phyloP scores from a whole-genome alignment of 1,284 basidiomycete genomes.

The Heterobasidion parviporum region DNA sequence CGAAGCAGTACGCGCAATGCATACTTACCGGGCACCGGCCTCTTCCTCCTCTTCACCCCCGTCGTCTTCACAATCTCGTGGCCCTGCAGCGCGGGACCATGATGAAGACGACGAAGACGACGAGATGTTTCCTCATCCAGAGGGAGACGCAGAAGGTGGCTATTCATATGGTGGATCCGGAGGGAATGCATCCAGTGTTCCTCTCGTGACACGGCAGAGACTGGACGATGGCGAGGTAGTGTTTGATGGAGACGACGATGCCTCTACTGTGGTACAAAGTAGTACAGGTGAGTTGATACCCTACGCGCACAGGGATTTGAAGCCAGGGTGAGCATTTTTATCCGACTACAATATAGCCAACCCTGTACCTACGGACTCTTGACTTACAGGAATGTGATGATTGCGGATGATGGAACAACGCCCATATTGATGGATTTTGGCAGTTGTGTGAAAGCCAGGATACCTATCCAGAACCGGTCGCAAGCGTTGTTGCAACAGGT shows the following conservation, averaged over 20 bases:
- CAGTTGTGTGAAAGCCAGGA: slow-evolving; percentile 74
- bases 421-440: slow-evolving; percentile 99
- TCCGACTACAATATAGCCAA: neutral
- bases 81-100: neutral
- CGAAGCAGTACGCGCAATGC: slow-evolving; percentile 90
- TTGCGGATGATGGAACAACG: slow-evolving; percentile 78
- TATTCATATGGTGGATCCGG: slow-evolving; percentile 52
- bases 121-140: slow-evolving; percentile 61
- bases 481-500: slow-evolving; percentile 85
- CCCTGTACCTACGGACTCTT: neutral
- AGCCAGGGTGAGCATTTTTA: slow-evolving; percentile 70
- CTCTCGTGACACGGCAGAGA: slow-evolving; percentile 43
- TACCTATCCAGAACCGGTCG: slow-evolving; percentile 72
- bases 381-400: slow-evolving; percentile 81
- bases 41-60: slow-evolving; percentile 21
- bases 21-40: slow-evolving; percentile 60
- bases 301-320: slow-evolving; percentile 95
- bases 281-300: slow-evolving; percentile 54
- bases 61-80: slow-evolving; percentile 16
- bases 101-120: slow-evolving; percentile 50
- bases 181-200: slow-evolving; percentile 29
- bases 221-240: slow-evolving; percentile 51
- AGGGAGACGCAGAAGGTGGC: slow-evolving; percentile 62
- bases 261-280: slow-evolving; percentile 26
- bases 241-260: slow-evolving; percentile 75